phyloP scores from a whole-genome alignment of 2,329 filamentous ascomycete species.

The Apiospora hydei region DNA sequence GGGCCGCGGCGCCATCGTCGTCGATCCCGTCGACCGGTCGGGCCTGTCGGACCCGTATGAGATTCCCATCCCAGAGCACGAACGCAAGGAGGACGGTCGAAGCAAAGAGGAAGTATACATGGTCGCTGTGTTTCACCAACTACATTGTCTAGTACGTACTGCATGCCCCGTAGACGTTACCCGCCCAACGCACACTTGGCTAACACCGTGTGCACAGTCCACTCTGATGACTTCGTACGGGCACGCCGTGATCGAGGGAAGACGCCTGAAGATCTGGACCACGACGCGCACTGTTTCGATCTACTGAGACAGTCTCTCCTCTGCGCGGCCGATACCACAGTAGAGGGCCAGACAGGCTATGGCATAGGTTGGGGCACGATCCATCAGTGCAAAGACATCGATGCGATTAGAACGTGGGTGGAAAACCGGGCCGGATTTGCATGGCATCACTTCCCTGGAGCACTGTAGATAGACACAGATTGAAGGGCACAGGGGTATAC shows the following conservation, averaged over 20 bases:
- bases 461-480: background rate
- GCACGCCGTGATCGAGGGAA: slow-evolving; percentile 12
- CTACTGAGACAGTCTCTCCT: slow-evolving; percentile 8
- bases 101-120: slow-evolving; percentile 15
- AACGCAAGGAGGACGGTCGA: background rate
- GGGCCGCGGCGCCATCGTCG: slow-evolving; percentile 5
- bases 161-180: no score
- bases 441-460: slow-evolving; percentile 13
- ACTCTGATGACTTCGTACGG: slow-evolving; percentile 20
- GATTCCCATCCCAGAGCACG: background rate
- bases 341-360: slow-evolving; percentile 12
- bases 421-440: background rate
- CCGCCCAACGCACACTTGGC: background rate
- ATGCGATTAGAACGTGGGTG: slow-evolving; percentile 2
- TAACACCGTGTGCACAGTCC: background rate
- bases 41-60: slow-evolving; percentile 3
- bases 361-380: slow-evolving; percentile 20
- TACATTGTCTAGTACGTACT: slow-evolving; percentile 14
- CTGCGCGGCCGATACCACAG: background rate
- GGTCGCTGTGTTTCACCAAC: slow-evolving; percentile 18
- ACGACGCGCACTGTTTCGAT: slow-evolving; percentile 22
- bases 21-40: background rate
- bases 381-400: slow-evolving; percentile 20
- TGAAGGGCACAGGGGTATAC: background rate
- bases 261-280: background rate